Conservation (phyloP, 163 green algal genomes). For the Scenedesmus sp. region DNA sequence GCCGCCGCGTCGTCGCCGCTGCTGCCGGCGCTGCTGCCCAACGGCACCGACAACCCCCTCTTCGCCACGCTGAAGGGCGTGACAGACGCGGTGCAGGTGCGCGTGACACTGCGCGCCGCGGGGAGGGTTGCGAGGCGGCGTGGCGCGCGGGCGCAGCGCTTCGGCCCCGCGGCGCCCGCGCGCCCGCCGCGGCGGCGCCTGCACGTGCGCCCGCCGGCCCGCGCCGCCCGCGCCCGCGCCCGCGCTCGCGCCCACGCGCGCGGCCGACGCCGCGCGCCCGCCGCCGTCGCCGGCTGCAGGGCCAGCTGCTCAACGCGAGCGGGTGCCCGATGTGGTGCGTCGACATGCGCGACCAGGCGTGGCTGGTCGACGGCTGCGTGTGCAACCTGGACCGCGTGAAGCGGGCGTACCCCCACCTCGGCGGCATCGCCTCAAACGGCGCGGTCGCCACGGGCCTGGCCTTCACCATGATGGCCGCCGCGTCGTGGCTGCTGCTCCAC, state of each 20-base stretch:
- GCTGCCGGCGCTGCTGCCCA: slow-evolving; percentile 30
- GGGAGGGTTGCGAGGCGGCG: too few relatives aligned
- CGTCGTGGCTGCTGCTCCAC: slow-evolving; percentile 38
- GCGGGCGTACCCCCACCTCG: slow-evolving; percentile 28
- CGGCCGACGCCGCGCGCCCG: too few relatives aligned
- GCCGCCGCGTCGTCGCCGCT: not conserved
- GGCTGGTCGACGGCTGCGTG: slow-evolving; percentile 38
- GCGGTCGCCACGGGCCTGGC: not conserved
- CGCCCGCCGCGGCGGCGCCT: too few relatives aligned
- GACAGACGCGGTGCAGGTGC: not conserved
- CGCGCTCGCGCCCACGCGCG: too few relatives aligned
- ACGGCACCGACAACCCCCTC: slow-evolving; percentile 21
- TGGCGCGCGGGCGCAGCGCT: too few relatives aligned
- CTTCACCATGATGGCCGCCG: slow-evolving; percentile 11
- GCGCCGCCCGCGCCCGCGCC: too few relatives aligned
- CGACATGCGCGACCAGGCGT: slow-evolving; percentile 21
- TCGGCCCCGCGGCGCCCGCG: too few relatives aligned
- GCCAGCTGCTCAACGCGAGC: slow-evolving; percentile 17
- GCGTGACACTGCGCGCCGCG: too few relatives aligned
- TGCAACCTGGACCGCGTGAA: slow-evolving; percentile 42
- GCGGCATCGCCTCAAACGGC: not conserved
- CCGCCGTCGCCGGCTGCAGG: too few relatives aligned
- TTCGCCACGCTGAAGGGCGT: slow-evolving; percentile 5
- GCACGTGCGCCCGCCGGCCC: too few relatives aligned
- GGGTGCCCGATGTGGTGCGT: slow-evolving; percentile 38